Conservation (phyloP, 495 filamentous ascomycete species). For the Aspergillus heteromorphus region DNA sequence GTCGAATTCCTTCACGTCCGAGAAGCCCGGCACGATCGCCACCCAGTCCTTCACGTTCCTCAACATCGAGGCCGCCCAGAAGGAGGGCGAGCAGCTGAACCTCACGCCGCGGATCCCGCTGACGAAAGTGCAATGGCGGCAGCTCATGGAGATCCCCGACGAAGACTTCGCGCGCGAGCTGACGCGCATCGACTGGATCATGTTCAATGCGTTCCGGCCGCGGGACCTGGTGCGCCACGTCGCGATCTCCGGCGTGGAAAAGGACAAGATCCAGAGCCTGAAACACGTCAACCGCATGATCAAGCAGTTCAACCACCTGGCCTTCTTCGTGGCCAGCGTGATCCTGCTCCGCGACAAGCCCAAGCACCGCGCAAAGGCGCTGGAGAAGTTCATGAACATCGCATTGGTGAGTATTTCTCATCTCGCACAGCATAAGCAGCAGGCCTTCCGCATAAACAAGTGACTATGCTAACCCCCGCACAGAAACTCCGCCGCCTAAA, state of each 20-base stretch:
- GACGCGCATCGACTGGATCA: conserved; percentile 93
- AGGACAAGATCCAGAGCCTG: conserved; percentile 73
- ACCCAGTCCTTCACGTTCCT: conserved; percentile 45
- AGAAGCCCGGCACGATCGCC: conserved; percentile 33
- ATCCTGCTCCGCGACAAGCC: conserved; percentile 91
- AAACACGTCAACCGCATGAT: conserved; percentile 90
- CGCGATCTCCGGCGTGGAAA: conserved; percentile 61
- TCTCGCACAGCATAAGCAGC: too few relatives aligned
- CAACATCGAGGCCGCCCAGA: conserved; percentile 67
- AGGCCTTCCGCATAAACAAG: background rate
- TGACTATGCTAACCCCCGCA: background rate
- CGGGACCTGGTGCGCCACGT: conserved; percentile 91
- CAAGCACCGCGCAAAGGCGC: conserved; percentile 81
- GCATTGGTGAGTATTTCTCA: conserved; percentile 56
- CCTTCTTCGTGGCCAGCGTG: conserved; percentile 86
- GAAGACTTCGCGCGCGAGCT: conserved; percentile 85
- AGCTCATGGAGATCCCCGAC: conserved; percentile 73
- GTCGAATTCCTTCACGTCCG: conserved; percentile 36
- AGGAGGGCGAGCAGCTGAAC: conserved; percentile 61
- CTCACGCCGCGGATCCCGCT: conserved; percentile 55
- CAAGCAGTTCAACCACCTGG: conserved; percentile 91
- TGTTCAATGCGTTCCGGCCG: conserved; percentile 93
- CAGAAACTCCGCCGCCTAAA: conserved; percentile 82
- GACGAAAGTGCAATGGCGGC: conserved; percentile 75
- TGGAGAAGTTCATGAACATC: conserved; percentile 92